Evolutionary conservation across 768 basidiomycete genomes (phyloP), one percentile per base, ranked within the genome.

Genomic region (Leccinum ochraceum): DNA sequence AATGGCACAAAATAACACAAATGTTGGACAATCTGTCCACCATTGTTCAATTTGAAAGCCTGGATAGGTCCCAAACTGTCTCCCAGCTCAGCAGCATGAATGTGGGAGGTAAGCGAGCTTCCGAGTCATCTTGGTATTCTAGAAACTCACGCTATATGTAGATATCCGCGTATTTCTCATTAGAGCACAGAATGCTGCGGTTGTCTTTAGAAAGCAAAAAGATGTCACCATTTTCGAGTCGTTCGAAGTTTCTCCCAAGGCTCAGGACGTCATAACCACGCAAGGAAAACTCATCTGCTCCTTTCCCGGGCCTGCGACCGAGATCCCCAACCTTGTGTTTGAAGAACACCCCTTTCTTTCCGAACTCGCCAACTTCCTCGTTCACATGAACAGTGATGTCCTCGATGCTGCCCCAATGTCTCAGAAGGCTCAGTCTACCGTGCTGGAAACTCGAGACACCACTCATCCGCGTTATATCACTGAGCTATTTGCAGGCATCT

Each of bases 161-260:
- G 83, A 77, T 60, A 65, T 75, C 34, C 57, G 78, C 13, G 71
- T 70, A 37, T 70, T 82, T 34, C 72, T 72, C 2, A 73, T 84
- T 28, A 69, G 69, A 26, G 71, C 75, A 2, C 83, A 84, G 56
- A 84, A 84, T 54, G 80, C 81, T 4, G 80, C 73, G 6, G 49
- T 85, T 8, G 65, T 84, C 6, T 58, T 81, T 36, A 73, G 77
- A 50, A 69, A 69, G 57, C 53, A 59, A 14, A 36, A 63, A 17
- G 54, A 63, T 11, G 44, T 64, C 5, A 74, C 75, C 6, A 64
- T 72, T 28, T 26, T 77, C 56, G 84, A 84, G 66, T 70, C 69
- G 11, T 85, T 82, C 26, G 80, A 84, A 60, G 75, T 75, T 4
- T 79, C 79, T 4, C 76, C 80, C 1, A 60, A 61, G 11, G 67